Percentiles rank a stretch among this genome's conserved stretches.
Conservation (phyloP, 2,329 filamentous ascomycete species). For the Aspergillus puulaauensis region DNA sequence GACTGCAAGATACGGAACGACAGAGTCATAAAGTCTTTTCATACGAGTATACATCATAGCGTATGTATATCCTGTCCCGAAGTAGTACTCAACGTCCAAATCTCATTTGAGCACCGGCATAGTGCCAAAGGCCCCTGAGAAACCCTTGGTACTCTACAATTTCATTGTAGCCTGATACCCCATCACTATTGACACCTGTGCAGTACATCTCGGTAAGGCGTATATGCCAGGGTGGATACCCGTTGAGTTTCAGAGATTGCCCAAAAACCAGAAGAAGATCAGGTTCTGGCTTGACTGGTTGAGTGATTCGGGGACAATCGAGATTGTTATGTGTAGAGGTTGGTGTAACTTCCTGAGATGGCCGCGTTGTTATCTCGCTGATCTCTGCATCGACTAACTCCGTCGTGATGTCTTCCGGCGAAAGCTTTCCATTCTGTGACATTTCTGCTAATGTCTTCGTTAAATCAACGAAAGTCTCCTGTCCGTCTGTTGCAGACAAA, state of each 20-base stretch:
- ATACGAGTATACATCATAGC: neutral
- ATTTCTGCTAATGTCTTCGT: constrained; percentile 94
- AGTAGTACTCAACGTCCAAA: constrained; percentile 59
- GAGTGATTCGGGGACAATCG: neutral
- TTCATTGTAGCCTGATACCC: constrained; percentile 37
- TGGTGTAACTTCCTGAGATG: constrained; percentile 18
- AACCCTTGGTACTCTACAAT: constrained; percentile 91
- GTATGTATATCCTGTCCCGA: neutral
- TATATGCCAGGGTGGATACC: constrained; percentile 96
- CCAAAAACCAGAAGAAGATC: constrained; percentile 87
- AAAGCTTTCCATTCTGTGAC: constrained; percentile 85
- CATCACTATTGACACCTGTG: constrained; percentile 46
- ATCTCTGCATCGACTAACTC: constrained; percentile 91
- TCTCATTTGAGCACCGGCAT: constrained; percentile 83
- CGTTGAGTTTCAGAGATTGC: constrained; percentile 77
- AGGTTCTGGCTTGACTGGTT: constrained; percentile 75
- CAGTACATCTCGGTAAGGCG: constrained; percentile 90
- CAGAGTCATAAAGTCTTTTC: neutral
- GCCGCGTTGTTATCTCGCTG: constrained; percentile 53
- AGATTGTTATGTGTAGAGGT: neutral
- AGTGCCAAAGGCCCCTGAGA: constrained; percentile 78
- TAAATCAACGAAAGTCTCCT: constrained; percentile 90
- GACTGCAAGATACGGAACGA: neutral
- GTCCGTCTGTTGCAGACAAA: constrained; percentile 82
- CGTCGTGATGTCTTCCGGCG: constrained; percentile 74